These are phyloP conservation scores for Parmales sp. DNA, from an alignment of 108 stramenopile genomes.

Conservation along the genomic window DNA sequence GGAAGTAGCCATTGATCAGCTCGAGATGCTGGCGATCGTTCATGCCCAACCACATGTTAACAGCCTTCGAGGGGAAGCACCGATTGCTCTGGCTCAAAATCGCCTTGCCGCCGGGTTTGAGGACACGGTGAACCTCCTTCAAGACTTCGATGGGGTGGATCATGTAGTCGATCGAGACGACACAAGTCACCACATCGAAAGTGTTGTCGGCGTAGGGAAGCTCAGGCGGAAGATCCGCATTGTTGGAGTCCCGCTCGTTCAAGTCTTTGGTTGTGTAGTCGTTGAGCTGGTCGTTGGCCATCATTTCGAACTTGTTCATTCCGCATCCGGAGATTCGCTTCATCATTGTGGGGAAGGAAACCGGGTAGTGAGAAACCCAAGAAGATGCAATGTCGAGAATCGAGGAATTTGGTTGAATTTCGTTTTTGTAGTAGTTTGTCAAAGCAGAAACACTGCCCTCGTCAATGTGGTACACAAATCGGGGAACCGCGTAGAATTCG, in stretches of 20 bases:
- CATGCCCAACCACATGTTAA: slow-evolving; percentile 83
- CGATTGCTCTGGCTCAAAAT: slow-evolving; percentile 83
- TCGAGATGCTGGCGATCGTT: slow-evolving; percentile 88
- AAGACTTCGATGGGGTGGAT: slow-evolving; percentile 71
- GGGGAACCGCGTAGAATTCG: slow-evolving; percentile 70
- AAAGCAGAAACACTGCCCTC: slow-evolving; percentile 69
- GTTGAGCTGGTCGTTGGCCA: slow-evolving; percentile 82
- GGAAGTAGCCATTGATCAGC: slow-evolving; percentile 67
- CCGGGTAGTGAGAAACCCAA: slow-evolving; percentile 80
- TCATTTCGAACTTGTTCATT: slow-evolving; percentile 74
- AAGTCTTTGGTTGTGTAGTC: slow-evolving; percentile 75
- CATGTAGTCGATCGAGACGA: slow-evolving; percentile 88
- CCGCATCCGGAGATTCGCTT: slow-evolving; percentile 67
- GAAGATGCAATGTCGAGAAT: slow-evolving; percentile 89
- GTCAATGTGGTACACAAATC: slow-evolving; percentile 86
- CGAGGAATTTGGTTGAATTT: slow-evolving; percentile 48
- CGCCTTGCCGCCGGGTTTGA: slow-evolving; percentile 80
- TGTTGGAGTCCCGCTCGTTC: slow-evolving; percentile 44
- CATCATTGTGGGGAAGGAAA: slow-evolving; percentile 29
- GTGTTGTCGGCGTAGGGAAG: slow-evolving; percentile 45
- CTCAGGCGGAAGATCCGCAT: not conserved
- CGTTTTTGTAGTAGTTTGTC: slow-evolving; percentile 80
- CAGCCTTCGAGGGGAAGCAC: slow-evolving; percentile 86
- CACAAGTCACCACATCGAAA: slow-evolving; percentile 88
- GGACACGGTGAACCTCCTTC: slow-evolving; percentile 74